Conservation (phyloP, 768 basidiomycete genomes). For the Hericium erinaceus region DNA sequence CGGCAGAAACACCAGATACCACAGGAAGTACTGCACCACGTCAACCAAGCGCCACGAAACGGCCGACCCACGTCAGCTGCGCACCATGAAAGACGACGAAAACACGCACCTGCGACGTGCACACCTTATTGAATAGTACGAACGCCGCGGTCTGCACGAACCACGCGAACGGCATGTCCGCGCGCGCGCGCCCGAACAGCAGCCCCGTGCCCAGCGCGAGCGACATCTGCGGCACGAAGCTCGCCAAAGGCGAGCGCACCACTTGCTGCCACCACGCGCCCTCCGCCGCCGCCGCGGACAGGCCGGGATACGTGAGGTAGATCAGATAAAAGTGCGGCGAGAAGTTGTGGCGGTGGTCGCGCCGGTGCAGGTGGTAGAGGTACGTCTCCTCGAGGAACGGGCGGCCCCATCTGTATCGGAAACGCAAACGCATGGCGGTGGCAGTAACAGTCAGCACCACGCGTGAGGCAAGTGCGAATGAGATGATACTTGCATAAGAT, state of each 20-base stretch:
- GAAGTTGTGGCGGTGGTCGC: slow-evolving; percentile 98
- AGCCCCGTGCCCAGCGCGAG: slow-evolving; percentile 67
- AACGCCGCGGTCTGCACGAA: slow-evolving; percentile 87
- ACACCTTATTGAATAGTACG: slow-evolving; percentile 97
- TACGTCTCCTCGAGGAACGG: slow-evolving; percentile 90
- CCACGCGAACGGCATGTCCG: slow-evolving; percentile 74
- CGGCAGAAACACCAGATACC: slow-evolving; percentile 89
- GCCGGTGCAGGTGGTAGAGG: slow-evolving; percentile 82
- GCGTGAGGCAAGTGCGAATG: not conserved
- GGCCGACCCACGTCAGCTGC: not conserved
- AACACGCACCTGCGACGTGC: slow-evolving; percentile 79
- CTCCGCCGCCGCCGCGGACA: slow-evolving; percentile 10
- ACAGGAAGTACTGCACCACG: slow-evolving; percentile 77
- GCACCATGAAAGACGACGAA: slow-evolving; percentile 4
- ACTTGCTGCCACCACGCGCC: slow-evolving; percentile 31
- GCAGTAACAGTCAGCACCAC: not conserved
- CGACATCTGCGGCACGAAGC: slow-evolving; percentile 77
- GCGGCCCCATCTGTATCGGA: slow-evolving; percentile 71
- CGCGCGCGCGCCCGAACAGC: slow-evolving; percentile 46
- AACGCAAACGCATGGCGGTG: not conserved
- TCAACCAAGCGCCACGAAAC: too few relatives aligned
- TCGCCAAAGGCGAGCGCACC: slow-evolving; percentile 65
- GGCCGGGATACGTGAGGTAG: slow-evolving; percentile 70
- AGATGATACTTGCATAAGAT: slow-evolving; percentile 51
- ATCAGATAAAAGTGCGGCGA: slow-evolving; percentile 95